phyloP scores from a whole-genome alignment of 345 rosid species.

The Salix suchowensis region DNA sequence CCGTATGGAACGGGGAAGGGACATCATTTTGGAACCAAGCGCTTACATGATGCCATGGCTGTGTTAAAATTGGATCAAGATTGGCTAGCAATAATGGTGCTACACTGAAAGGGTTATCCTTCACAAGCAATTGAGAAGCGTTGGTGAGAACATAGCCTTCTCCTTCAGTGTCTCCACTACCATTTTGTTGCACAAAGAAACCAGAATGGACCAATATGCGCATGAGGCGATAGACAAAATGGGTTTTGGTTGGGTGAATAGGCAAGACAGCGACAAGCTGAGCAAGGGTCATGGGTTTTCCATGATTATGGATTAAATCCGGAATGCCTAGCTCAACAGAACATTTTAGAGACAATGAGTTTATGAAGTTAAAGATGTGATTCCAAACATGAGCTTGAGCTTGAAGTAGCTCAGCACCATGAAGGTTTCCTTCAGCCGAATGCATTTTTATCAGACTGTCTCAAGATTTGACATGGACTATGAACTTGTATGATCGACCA shows the following conservation, averaged over 20 bases:
- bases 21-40: slow-evolving; percentile 18
- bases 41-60: slow-evolving; percentile 6
- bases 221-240: slow-evolving; percentile 8
- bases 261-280: not conserved
- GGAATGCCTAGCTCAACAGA: slow-evolving; percentile 8
- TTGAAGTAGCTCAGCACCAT: not conserved
- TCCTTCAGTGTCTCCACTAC: not conserved
- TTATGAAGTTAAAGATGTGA: slow-evolving; percentile 14
- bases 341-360: slow-evolving; percentile 9
- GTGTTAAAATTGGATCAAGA: slow-evolving; percentile 5
- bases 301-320: slow-evolving; percentile 7
- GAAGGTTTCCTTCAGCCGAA: not conserved
- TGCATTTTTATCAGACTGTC: not conserved
- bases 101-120: slow-evolving; percentile 14
- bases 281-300: slow-evolving; percentile 10
- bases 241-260: slow-evolving; percentile 8
- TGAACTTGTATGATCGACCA: too few relatives aligned
- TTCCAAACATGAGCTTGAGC: slow-evolving; percentile 10
- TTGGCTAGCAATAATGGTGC: slow-evolving; percentile 2
- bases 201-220: slow-evolving; percentile 13
- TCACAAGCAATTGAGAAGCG: slow-evolving; percentile 14
- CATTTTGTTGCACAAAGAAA: not conserved
- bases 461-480: not conserved
- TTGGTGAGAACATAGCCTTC: slow-evolving; percentile 17
- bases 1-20: slow-evolving; percentile 1